Evolutionary conservation across 2,329 filamentous ascomycete species (phyloP).

Genomic region (Rhynchosporium secalis): DNA sequence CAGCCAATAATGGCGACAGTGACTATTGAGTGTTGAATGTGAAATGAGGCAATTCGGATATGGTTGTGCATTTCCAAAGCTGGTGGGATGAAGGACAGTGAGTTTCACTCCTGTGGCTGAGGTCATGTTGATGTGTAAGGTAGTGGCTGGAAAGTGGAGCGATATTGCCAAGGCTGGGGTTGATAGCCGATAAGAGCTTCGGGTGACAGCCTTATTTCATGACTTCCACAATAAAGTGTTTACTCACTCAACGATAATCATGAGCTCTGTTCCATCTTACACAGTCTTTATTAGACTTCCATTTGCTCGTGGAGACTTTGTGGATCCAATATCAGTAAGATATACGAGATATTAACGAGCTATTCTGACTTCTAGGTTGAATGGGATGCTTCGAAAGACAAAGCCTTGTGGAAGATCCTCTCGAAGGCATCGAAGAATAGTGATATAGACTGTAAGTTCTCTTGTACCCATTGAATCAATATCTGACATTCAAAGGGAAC

Average conservation of each 20-base stretch:
- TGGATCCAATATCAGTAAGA: constrained; percentile 81
- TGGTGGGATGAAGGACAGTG: background rate
- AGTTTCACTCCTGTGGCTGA: background rate
- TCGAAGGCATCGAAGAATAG: constrained; percentile 75
- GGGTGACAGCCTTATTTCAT: background rate
- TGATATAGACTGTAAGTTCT: constrained; percentile 76
- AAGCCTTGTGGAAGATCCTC: constrained; percentile 84
- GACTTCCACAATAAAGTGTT: background rate
- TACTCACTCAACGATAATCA: constrained; percentile 28
- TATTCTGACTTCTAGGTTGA: constrained; percentile 59
- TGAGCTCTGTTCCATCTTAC: constrained; percentile 38
- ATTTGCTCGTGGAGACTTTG: constrained; percentile 81
- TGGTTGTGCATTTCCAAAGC: background rate
- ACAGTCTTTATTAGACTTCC: constrained; percentile 90
- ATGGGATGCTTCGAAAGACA: constrained; percentile 87
- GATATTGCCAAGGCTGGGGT: constrained; percentile 10
- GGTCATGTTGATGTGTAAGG: too few species aligned
- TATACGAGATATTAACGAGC: background rate
- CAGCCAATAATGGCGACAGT: constrained; percentile 75
- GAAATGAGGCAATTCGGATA: constrained; percentile 4
- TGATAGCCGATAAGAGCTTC: constrained; percentile 1
- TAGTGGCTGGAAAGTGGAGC: background rate
- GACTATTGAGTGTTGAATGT: background rate
- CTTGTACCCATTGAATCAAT: background rate
- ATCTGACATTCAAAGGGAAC: constrained; percentile 58